Conservation (phyloP, 2,329 filamentous ascomycete genomes). For the Akanthomyces dipterigenus region DNA sequence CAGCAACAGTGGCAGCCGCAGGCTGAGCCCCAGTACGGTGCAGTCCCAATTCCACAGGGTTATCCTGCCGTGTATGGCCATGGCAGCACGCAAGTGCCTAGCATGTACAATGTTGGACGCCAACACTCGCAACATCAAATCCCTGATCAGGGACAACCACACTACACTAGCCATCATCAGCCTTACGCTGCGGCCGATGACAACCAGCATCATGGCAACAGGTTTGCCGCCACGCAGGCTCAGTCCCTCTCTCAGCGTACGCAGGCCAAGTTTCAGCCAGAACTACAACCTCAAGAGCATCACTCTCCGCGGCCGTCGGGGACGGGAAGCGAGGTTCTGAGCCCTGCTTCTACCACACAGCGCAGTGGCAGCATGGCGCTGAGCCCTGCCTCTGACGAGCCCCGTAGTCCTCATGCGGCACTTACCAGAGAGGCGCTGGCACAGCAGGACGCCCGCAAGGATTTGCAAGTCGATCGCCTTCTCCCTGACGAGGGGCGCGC, state of each 20-base stretch:
- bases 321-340: neutral
- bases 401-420: neutral
- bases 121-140: neutral
- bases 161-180: neutral
- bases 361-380: neutral
- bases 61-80: constrained; percentile 6
- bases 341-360: neutral
- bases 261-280: neutral
- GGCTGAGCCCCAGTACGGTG: constrained; percentile 12
- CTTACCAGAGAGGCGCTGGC: neutral
- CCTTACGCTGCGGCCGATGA: neutral
- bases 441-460: neutral
- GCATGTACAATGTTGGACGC: neutral
- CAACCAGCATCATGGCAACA: neutral
- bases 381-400: neutral
- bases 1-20: constrained; percentile 2
- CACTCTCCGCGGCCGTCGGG: neutral
- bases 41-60: constrained; percentile 6
- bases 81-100: neutral
- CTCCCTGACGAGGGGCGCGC: neutral
- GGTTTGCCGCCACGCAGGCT: neutral
- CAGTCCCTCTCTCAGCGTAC: neutral
- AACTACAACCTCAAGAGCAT: neutral
- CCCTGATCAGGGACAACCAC: neutral
- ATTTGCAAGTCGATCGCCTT: neutral